These are phyloP conservation scores for Tulasnella sp. DNA, from an alignment of 768 basidiomycete species.

Conservation along the genomic window DNA sequence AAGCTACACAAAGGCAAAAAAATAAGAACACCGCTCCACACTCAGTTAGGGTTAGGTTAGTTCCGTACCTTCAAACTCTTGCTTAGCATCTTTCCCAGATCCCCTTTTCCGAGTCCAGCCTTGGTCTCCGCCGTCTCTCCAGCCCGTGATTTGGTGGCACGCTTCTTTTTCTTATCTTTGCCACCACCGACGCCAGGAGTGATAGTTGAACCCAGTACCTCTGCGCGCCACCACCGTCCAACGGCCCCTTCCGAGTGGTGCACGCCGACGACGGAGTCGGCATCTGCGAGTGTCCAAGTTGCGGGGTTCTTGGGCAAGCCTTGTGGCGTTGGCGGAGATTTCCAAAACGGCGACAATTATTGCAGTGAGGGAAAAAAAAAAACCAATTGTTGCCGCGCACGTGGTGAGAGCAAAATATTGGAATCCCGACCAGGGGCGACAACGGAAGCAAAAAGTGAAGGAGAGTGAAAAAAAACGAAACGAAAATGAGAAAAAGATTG, in stretches of 20 bases:
- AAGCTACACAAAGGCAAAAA: constrained; percentile 37
- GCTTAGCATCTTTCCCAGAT: constrained; percentile 83
- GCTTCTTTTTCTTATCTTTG: constrained; percentile 56
- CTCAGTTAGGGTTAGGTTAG: constrained; percentile 2
- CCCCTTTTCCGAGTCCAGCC: constrained; percentile 74
- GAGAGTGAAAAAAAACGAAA: background rate
- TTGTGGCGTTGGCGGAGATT: background rate
- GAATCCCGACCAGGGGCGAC: background rate
- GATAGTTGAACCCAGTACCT: constrained; percentile 81
- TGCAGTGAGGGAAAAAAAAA: background rate
- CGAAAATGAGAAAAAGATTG: background rate
- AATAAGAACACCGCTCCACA: constrained; percentile 15
- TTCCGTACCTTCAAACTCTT: constrained; percentile 74
- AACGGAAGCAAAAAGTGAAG: background rate
- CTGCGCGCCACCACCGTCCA: constrained; percentile 82
- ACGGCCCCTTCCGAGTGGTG: constrained; percentile 81
- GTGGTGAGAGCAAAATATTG: background rate
- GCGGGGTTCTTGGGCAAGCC: constrained; percentile 79
- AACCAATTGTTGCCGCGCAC: background rate
- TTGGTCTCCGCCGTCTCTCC: constrained; percentile 14
- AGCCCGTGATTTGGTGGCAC: constrained; percentile 35
- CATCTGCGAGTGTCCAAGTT: constrained; percentile 84
- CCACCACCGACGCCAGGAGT: constrained; percentile 56
- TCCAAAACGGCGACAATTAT: background rate
- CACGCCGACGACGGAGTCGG: constrained; percentile 70